phyloP scores from a whole-genome alignment of 106 monocot species.

The Dendrobium officinale region DNA sequence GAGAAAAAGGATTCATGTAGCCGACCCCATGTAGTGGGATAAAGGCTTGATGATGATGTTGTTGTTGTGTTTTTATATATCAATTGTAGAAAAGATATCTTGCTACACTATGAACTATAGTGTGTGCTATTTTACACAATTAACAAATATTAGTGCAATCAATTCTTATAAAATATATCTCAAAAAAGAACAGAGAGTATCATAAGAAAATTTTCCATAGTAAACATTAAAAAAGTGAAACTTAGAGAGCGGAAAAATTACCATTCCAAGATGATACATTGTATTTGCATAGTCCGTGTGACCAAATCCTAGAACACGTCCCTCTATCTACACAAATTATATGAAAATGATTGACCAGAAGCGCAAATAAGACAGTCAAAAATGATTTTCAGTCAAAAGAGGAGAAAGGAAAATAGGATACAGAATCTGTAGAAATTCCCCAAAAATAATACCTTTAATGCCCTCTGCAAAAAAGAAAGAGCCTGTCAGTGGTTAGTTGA shows the following conservation, averaged over 20 bases:
- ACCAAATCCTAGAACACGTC: conserved; percentile 67
- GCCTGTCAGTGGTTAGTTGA: not conserved
- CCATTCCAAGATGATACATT: conserved; percentile 91
- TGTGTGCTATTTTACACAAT: not conserved
- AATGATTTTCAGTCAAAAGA: not conserved
- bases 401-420: conserved; percentile 8
- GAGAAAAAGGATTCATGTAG: no score
- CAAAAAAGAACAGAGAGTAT: not conserved
- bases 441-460: conserved; percentile 62
- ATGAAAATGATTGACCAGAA: not conserved
- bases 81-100: not conserved
- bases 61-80: no score
- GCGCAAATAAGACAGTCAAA: not conserved
- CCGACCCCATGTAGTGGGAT: no score
- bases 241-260: conserved; percentile 14
- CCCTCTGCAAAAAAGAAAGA: conserved; percentile 53
- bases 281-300: conserved; percentile 86
- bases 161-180: not conserved
- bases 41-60: no score
- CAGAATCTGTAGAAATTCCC: conserved; percentile 5
- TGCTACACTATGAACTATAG: not conserved
- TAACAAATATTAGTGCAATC: not conserved
- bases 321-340: conserved; percentile 64
- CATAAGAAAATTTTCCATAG: not conserved
- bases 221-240: not conserved